phyloP scores from a whole-genome alignment of 257 asterid species.

The Solanum rostratum region DNA sequence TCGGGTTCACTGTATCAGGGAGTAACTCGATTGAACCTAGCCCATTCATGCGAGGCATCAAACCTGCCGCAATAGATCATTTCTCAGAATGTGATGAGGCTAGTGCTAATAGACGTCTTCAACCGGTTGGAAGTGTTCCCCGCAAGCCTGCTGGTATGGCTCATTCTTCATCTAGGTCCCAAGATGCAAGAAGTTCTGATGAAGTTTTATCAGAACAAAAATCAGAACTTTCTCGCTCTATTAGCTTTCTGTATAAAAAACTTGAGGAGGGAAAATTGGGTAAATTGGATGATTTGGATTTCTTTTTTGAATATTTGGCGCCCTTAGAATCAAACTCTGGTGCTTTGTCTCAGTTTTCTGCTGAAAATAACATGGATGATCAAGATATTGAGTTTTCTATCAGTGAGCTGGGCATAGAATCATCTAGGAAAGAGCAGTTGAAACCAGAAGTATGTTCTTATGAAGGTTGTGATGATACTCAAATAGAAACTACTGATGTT shows the following conservation, averaged over 20 bases:
- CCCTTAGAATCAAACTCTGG: slow-evolving; percentile 9
- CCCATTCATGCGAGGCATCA: slow-evolving; percentile 23
- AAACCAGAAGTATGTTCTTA: slow-evolving; percentile 21
- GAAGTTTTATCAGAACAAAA: slow-evolving; percentile 19
- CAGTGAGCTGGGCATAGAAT: slow-evolving; percentile 37
- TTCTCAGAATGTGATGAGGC: slow-evolving; percentile 16
- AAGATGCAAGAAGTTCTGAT: slow-evolving; percentile 21
- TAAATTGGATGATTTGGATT: slow-evolving; percentile 10
- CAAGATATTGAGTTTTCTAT: slow-evolving; percentile 17
- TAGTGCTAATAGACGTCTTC: slow-evolving; percentile 7
- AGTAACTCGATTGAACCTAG: slow-evolving; percentile 36
- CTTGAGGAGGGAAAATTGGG: slow-evolving; percentile 37
- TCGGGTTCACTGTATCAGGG: slow-evolving; percentile 57
- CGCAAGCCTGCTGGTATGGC: slow-evolving; percentile 14
- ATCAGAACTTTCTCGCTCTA: slow-evolving; percentile 38
- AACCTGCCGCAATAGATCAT: slow-evolving; percentile 6
- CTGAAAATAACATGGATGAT: slow-evolving; percentile 19
- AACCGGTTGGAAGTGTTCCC: slow-evolving; percentile 13
- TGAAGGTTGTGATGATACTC: slow-evolving; percentile 23
- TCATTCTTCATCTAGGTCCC: slow-evolving; percentile 18
- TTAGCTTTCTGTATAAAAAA: slow-evolving; percentile 35
- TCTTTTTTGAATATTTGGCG: slow-evolving; percentile 8
- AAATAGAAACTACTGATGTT: slow-evolving; percentile 44
- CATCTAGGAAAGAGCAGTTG: slow-evolving; percentile 19
- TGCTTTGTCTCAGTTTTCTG: slow-evolving; percentile 5